Conservation (phyloP, 2,329 filamentous ascomycete genomes). For the Aspergillus tanneri region DNA sequence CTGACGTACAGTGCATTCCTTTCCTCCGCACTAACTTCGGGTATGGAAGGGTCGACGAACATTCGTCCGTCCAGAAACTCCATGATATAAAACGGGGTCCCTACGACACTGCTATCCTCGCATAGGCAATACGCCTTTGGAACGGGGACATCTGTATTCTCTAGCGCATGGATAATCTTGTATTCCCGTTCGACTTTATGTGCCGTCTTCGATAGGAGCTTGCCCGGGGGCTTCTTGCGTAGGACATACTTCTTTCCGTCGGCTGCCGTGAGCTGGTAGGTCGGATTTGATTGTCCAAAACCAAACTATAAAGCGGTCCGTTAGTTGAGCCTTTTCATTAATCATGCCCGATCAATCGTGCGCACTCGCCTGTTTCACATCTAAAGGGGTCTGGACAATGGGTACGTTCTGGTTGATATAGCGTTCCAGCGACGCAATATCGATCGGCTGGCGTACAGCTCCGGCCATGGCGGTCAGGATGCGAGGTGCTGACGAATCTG, state of each 20-base stretch:
- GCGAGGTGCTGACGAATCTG: not conserved
- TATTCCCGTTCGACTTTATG: slow-evolving; percentile 97
- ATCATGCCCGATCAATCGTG: not conserved
- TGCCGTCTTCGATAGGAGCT: slow-evolving; percentile 86
- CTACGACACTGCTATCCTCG: slow-evolving; percentile 75
- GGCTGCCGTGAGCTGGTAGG: slow-evolving; percentile 80
- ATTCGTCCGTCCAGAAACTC: slow-evolving; percentile 91
- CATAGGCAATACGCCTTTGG: slow-evolving; percentile 82
- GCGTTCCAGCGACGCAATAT: slow-evolving; percentile 72
- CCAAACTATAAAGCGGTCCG: slow-evolving; percentile 65
- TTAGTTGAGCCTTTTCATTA: slow-evolving; percentile 2
- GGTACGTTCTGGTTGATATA: slow-evolving; percentile 80
- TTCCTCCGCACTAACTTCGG: slow-evolving; percentile 66
- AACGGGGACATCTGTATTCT: slow-evolving; percentile 77
- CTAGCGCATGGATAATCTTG: slow-evolving; percentile 80
- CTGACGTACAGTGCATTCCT: slow-evolving; percentile 66
- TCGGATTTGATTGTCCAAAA: slow-evolving; percentile 96
- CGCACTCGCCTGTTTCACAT: slow-evolving; percentile 76
- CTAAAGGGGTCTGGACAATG: slow-evolving; percentile 75
- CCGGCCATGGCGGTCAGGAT: slow-evolving; percentile 66
- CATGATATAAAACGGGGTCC: slow-evolving; percentile 97
- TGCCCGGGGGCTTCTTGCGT: slow-evolving; percentile 96
- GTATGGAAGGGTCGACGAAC: slow-evolving; percentile 83
- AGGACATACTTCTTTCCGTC: slow-evolving; percentile 75
- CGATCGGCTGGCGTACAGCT: slow-evolving; percentile 83